These are phyloP conservation scores for Fusarium papillatum DNA, from an alignment of 2,329 filamentous ascomycete species.

Conservation along the genomic window DNA sequence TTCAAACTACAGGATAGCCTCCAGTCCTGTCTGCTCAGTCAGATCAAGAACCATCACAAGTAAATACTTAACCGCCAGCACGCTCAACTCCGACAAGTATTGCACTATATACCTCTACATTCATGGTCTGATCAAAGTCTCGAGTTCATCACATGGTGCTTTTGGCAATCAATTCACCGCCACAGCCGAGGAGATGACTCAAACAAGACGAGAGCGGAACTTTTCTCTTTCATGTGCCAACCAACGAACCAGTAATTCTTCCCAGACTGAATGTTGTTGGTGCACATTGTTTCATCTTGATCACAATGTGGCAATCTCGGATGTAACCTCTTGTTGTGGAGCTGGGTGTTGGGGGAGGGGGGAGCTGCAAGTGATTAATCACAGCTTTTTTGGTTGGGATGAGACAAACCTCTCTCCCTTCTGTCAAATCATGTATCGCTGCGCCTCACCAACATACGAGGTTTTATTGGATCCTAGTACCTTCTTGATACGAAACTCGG, in stretches of 20 bases:
- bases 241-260: not conserved
- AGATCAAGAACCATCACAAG: not conserved
- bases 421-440: not conserved
- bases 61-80: not conserved
- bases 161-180: not conserved
- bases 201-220: not conserved
- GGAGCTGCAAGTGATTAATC: not conserved
- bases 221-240: not conserved
- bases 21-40: not conserved
- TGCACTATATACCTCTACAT: not conserved
- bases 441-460: not conserved
- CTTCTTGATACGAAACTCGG: not conserved
- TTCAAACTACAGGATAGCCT: not conserved
- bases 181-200: not conserved
- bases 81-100: not conserved
- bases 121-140: not conserved
- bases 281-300: not conserved
- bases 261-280: not conserved
- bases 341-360: not conserved
- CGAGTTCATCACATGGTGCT: not conserved
- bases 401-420: not conserved
- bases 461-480: not conserved
- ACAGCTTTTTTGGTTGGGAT: not conserved
- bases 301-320: not conserved
- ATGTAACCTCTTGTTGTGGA: not conserved